A percentile compares a stretch with the other conserved stretches of the same genome.
Evolutionary conservation across 352 stramenopile species (phyloP).

Genomic region (Phytopythium oedochilum): DNA sequence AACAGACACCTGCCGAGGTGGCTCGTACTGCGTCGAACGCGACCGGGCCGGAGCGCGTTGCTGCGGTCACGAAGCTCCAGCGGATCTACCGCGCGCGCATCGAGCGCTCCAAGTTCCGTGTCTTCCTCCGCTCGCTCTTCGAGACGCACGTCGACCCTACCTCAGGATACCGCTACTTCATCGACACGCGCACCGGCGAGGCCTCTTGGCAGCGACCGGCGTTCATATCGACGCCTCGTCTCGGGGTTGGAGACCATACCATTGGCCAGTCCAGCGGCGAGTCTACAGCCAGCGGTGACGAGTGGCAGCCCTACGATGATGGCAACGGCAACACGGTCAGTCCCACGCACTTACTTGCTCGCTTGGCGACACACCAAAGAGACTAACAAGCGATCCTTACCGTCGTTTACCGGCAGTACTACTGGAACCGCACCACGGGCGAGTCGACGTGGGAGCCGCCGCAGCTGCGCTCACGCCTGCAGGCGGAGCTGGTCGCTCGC

Average conservation of each 20-base stretch:
- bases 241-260: background rate
- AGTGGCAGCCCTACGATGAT: constrained; percentile 58
- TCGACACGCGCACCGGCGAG: constrained; percentile 60
- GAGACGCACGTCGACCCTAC: constrained; percentile 39
- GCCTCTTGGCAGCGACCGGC: constrained; percentile 49
- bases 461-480: constrained; percentile 44
- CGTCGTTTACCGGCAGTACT: constrained; percentile 33
- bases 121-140: constrained; percentile 51
- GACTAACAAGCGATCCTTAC: background rate
- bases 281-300: constrained; percentile 9
- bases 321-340: constrained; percentile 56
- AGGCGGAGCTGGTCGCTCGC: constrained; percentile 41
- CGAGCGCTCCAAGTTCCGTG: constrained; percentile 51
- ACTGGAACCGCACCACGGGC: constrained; percentile 61
- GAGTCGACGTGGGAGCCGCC: constrained; percentile 65
- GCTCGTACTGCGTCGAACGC: constrained; percentile 49
- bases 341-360: no score
- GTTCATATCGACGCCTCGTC: constrained; percentile 10
- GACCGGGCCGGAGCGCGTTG: constrained; percentile 53
- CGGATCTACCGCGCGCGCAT: constrained; percentile 67
- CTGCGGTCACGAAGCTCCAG: constrained; percentile 56
- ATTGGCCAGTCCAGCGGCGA: background rate
- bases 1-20: constrained; percentile 15
- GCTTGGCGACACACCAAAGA: no score
- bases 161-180: constrained; percentile 47